phyloP scores from a whole-genome alignment of 441 rosid species.

The Jatropha multifida region DNA sequence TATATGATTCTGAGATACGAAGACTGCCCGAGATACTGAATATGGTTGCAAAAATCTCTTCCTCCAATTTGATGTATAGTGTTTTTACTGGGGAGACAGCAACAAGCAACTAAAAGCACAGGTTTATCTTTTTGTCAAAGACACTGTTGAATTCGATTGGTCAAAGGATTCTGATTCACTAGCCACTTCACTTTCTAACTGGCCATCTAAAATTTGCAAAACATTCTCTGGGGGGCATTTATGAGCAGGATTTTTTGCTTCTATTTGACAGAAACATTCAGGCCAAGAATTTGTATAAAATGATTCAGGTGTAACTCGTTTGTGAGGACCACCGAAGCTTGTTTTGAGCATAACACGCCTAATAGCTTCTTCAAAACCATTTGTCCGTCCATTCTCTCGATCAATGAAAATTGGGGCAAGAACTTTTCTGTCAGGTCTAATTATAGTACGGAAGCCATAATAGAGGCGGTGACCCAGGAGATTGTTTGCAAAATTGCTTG shows the following conservation, averaged over 20 bases:
- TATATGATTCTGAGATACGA: slow-evolving; percentile 2
- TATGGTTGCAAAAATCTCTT: slow-evolving; percentile 10
- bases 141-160: slow-evolving; percentile 43
- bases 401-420: slow-evolving; percentile 81
- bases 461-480: slow-evolving; percentile 95
- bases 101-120: slow-evolving; percentile 11
- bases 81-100: slow-evolving; percentile 10
- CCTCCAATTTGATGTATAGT: slow-evolving; percentile 17
- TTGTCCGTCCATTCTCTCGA: slow-evolving; percentile 61
- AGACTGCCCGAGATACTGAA: slow-evolving; percentile 32
- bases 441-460: slow-evolving; percentile 90
- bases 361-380: slow-evolving; percentile 79
- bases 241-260: slow-evolving; percentile 61
- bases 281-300: slow-evolving; percentile 99
- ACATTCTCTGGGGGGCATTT: slow-evolving; percentile 86
- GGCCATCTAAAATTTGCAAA: slow-evolving; percentile 63
- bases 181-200: slow-evolving; percentile 43
- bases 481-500: slow-evolving; percentile 98
- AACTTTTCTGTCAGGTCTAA: slow-evolving; percentile 89
- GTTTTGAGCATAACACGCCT: slow-evolving; percentile 78
- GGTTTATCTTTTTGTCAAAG: slow-evolving; percentile 42
- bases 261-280: slow-evolving; percentile 85
- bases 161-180: slow-evolving; percentile 39
- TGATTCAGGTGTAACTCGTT: slow-evolving; percentile 80
- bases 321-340: slow-evolving; percentile 94